Evolutionary conservation across 208 protist species (phyloP).

Genomic region (Leishmania lainsoni): DNA sequence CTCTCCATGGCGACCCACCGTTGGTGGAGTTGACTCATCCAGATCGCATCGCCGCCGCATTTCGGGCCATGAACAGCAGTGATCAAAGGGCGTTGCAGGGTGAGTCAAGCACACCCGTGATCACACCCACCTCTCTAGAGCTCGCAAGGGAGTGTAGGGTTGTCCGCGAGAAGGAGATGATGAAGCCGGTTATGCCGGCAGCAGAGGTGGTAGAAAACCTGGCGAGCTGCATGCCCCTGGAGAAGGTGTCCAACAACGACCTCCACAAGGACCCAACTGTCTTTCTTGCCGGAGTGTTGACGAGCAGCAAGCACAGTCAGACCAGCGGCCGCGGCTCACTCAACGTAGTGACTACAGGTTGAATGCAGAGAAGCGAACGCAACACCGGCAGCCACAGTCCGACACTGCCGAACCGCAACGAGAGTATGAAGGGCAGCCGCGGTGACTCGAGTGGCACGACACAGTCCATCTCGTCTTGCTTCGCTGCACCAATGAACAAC

Average conservation of each 20-base stretch:
- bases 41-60: slow-evolving; percentile 12
- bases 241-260: neutral
- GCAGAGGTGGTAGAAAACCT: slow-evolving; percentile 1
- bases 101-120: neutral
- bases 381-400: slow-evolving; percentile 9
- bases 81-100: slow-evolving; percentile 16
- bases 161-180: slow-evolving; percentile 3
- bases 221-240: neutral
- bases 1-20: neutral
- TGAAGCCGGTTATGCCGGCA: neutral
- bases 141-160: neutral
- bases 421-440: neutral
- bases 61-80: slow-evolving; percentile 11
- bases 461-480: neutral
- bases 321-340: slow-evolving; percentile 5
- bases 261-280: slow-evolving; percentile 2
- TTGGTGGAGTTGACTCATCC: slow-evolving; percentile 7
- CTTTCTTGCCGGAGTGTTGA: slow-evolving; percentile 9
- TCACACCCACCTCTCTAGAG: neutral
- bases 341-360: slow-evolving; percentile 4
- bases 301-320: slow-evolving; percentile 25
- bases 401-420: slow-evolving; percentile 3
- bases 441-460: neutral
- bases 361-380: slow-evolving; percentile 4
- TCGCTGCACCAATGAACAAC: slow-evolving; percentile 1